A percentile compares a stretch with the other conserved stretches of the same genome.
Conservation (phyloP, 495 filamentous ascomycete species). For the Xylaria bambusicola region DNA sequence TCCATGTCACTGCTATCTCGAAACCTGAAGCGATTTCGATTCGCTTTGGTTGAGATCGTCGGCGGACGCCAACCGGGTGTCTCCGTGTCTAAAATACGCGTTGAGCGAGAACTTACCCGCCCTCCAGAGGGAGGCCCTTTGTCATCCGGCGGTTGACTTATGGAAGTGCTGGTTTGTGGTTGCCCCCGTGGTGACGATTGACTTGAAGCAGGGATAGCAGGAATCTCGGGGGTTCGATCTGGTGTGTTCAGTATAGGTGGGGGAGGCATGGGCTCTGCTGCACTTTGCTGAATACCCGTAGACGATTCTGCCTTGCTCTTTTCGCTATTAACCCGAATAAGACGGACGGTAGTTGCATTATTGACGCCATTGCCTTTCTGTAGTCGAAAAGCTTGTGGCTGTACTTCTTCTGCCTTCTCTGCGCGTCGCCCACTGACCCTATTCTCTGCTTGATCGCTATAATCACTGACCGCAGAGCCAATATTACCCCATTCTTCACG, state of each 20-base stretch:
- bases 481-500: slow-evolving; percentile 18
- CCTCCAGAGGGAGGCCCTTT: not conserved
- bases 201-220: not conserved
- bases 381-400: slow-evolving; percentile 24
- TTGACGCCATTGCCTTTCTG: slow-evolving; percentile 27
- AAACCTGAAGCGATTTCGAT: slow-evolving; percentile 27
- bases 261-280: slow-evolving; percentile 1
- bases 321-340: slow-evolving; percentile 29
- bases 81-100: slow-evolving; percentile 4
- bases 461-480: slow-evolving; percentile 22
- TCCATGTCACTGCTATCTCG: slow-evolving; percentile 34
- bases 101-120: not conserved
- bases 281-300: not conserved
- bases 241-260: not conserved
- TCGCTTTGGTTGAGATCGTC: slow-evolving; percentile 16
- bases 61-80: not conserved
- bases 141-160: not conserved
- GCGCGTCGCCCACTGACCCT: not conserved
- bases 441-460: slow-evolving; percentile 1
- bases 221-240: not conserved
- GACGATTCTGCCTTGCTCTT: slow-evolving; percentile 17
- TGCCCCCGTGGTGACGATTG: not conserved
- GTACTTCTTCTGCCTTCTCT: slow-evolving; percentile 21
- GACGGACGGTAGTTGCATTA: slow-evolving; percentile 32
- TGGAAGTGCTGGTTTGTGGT: not conserved